Base-by-base conservation (phyloP, 2,329 filamentous ascomycete species). In the Calycina herbarum region DNA sequence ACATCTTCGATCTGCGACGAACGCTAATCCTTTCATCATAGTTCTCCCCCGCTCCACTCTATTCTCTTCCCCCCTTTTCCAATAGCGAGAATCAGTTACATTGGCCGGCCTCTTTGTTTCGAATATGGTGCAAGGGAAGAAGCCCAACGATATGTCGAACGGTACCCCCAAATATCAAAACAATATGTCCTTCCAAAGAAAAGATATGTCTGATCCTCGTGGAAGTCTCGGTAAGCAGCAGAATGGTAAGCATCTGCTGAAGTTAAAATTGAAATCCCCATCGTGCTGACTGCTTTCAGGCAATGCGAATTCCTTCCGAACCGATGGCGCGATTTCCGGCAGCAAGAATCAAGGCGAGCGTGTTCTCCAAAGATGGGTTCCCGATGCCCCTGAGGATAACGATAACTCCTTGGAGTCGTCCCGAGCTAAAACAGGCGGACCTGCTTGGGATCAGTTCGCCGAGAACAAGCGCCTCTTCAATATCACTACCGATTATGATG, bases 361-460 rank as follows among this genome's bases (percentile, higher is more conserved):
- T 66, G 82, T 87, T 62, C 82, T 98, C 51, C 89, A 97, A 75
- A 89, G 85, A 72, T 98, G 94, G 93, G 86, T 93, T 64, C 87
- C 92, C 6, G 89, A 88, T 70, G 77, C 83, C 17, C 77, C 82
- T 4, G 87, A 89, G 68, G 84, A 84, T 33, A 77, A 86, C 51
- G 89, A 94, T 74, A 83, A 91, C 70, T 89, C 90, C 59, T 82
- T 97, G 29, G 93, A 95, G 73, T 72, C 74, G 1, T 65, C 62
- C 27, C 66, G 63, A 61, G 69, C 61, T 60, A 71, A 69, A 64
- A 63, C 70, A 17, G 24, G 48, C 48, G 59, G 73, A 17, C 77
- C 74, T 33, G 72, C 70, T 57, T 99, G 95, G 95, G 94, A 99
- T 76, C 95, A 99, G 77, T 99, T 99, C 75, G 91, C 92, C 65